Conservation (phyloP, 2,329 filamentous ascomycete genomes). For the Gaeumannomyces tritici region DNA sequence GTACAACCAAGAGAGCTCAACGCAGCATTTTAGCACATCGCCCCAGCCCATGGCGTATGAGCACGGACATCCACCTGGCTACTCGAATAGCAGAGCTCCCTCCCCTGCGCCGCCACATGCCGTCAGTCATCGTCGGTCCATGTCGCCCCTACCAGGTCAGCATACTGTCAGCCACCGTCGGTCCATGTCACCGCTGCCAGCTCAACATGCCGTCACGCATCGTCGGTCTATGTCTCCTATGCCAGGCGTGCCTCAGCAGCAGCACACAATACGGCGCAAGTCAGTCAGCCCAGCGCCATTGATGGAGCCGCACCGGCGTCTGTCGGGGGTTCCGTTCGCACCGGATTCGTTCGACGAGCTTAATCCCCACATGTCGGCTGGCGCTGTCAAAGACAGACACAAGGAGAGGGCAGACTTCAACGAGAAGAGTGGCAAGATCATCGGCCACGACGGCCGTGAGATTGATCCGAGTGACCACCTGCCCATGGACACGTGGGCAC, state of each 20-base stretch:
- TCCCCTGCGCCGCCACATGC: background rate
- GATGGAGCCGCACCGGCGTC: slow-evolving; percentile 25
- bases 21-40: slow-evolving; percentile 19
- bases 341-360: slow-evolving; percentile 68
- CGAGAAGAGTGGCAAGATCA: slow-evolving; percentile 58
- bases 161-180: background rate
- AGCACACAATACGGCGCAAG: slow-evolving; percentile 55
- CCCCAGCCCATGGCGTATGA: slow-evolving; percentile 18
- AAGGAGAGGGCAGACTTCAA: slow-evolving; percentile 28
- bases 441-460: slow-evolving; percentile 65
- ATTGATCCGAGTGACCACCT: slow-evolving; percentile 75
- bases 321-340: slow-evolving; percentile 59
- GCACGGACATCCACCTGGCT: background rate
- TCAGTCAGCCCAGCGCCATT: slow-evolving; percentile 64
- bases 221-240: slow-evolving; percentile 32
- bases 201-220: slow-evolving; percentile 17
- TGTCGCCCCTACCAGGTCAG: background rate
- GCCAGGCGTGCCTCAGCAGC: slow-evolving; percentile 23
- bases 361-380: slow-evolving; percentile 47
- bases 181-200: background rate
- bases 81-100: background rate
- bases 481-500: slow-evolving; percentile 68
- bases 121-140: background rate
- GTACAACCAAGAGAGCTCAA: slow-evolving; percentile 17
- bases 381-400: slow-evolving; percentile 19